Percentiles rank a stretch among this genome's conserved stretches.
phyloP scores from a whole-genome alignment of 441 rosid species.

The Euphorbia corollata region DNA sequence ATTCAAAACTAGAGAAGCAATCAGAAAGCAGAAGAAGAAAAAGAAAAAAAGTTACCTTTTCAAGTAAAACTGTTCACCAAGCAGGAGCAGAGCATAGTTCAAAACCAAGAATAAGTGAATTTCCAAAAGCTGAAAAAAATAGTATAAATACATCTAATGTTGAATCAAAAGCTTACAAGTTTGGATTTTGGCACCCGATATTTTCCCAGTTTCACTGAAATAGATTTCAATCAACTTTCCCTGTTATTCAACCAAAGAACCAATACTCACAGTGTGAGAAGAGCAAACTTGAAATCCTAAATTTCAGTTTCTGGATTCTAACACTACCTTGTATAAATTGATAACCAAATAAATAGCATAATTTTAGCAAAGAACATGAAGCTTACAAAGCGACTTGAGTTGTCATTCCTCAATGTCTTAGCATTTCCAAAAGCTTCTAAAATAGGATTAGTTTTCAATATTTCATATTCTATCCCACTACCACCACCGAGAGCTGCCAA shows the following conservation, averaged over 20 bases:
- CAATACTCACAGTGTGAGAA: slow-evolving; percentile 19
- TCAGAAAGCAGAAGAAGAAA: slow-evolving; percentile 19
- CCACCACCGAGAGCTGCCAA: slow-evolving; percentile 99
- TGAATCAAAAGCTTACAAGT: slow-evolving; percentile 62
- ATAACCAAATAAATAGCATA: slow-evolving; percentile 11
- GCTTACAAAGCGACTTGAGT: slow-evolving; percentile 99
- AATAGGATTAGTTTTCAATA: slow-evolving; percentile 93
- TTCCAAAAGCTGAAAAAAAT: slow-evolving; percentile 15
- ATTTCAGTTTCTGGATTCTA: background rate
- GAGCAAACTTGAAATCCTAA: slow-evolving; percentile 13
- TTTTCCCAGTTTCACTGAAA: slow-evolving; percentile 95
- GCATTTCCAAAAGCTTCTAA: slow-evolving; percentile 99
- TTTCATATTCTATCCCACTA: slow-evolving; percentile 96
- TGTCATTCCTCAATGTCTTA: slow-evolving; percentile 89
- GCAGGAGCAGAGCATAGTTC: slow-evolving; percentile 20
- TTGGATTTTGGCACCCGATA: slow-evolving; percentile 95
- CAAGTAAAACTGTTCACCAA: slow-evolving; percentile 74
- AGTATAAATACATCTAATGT: slow-evolving; percentile 11
- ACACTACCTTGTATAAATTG: background rate
- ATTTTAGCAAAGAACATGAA: slow-evolving; percentile 23
- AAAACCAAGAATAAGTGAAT: slow-evolving; percentile 30
- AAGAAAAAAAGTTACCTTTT: slow-evolving; percentile 55
- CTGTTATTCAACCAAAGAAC: slow-evolving; percentile 37
- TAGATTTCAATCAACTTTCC: slow-evolving; percentile 96
- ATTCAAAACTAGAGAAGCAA: slow-evolving; percentile 15